Base-by-base conservation (phyloP, 2,329 filamentous ascomycete genomes). In the Ambrosiella cleistominuta region DNA sequence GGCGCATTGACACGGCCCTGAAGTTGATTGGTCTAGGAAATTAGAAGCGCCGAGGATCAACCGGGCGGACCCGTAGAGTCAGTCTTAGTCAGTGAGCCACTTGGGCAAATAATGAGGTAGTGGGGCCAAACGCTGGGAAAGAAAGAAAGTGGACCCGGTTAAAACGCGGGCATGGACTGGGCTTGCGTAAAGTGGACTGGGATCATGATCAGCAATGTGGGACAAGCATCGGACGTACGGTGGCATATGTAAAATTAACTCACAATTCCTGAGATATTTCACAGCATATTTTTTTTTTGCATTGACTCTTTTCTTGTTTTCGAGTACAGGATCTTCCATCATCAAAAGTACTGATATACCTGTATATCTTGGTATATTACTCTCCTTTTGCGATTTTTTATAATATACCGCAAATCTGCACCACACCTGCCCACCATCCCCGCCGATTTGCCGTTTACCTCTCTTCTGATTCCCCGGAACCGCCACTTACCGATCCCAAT, bases 401-500 rank as follows among this genome's bases (percentile, higher is more conserved):
- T 27, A 27, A 27, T 13, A 47, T 4, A 47, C 44, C 15, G 27
- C 6, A 9, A 2, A 17, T 35, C 19, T 36, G 19, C 47, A 51
- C 17, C 3, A 35, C n/a, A 12, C 11, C 11, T 2, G 17, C 8
- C 27, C 8, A 19, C 19, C 3, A 51, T 51, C 5, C 45, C 37
- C 35, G 42, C 54, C 37, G 49, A 50, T 54, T 60, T 49, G 54
- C 40, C 9, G 12, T 44, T 40, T 17, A 27, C 15, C 7, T 38
- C n/a, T 39, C 27, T 60, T 54, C 54, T 49, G 58, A 45, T 57
- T 60, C 54, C 40, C 58, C 54, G 47, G 49, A n/a, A 57, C 47
- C 17, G 39, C 17, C 12, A 40, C 27, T 19, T 35, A 36, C 19
- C 35, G n/a, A 17, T 8, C 9, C 12, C 11, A 15, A 13, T 17